Conservation (phyloP, 306 rosid species). For the Medicago lupulina region DNA sequence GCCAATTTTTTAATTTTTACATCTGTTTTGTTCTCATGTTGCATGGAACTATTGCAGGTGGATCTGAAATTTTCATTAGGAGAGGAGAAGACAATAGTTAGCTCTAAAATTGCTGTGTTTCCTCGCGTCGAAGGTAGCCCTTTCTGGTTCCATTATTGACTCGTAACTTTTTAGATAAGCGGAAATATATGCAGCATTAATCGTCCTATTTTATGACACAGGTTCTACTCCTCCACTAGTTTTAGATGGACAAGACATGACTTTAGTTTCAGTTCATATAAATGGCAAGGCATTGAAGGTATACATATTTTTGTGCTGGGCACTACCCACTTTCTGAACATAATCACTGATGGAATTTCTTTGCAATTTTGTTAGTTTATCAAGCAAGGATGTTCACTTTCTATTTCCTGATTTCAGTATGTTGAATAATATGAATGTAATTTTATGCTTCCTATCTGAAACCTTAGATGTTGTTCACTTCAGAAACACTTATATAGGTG, state of each 20-base stretch:
- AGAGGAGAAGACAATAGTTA: slow-evolving; percentile 83
- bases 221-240: slow-evolving; percentile 75
- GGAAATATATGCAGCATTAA: slow-evolving; percentile 31
- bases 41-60: slow-evolving; percentile 61
- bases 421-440: neutral
- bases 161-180: slow-evolving; percentile 34
- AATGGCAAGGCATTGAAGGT: slow-evolving; percentile 80
- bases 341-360: slow-evolving; percentile 24
- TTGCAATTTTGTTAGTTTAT: slow-evolving; percentile 27
- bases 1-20: neutral
- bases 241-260: slow-evolving; percentile 76
- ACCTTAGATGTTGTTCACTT: slow-evolving; percentile 23
- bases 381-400: slow-evolving; percentile 31
- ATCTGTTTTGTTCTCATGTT: slow-evolving; percentile 28
- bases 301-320: slow-evolving; percentile 29
- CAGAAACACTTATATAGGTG: slow-evolving; percentile 7
- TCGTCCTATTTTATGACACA: slow-evolving; percentile 46
- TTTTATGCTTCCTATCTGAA: slow-evolving; percentile 27
- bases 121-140: slow-evolving; percentile 78
- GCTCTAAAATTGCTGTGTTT: slow-evolving; percentile 76
- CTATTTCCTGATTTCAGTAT: slow-evolving; percentile 9
- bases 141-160: slow-evolving; percentile 29
- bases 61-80: slow-evolving; percentile 81
- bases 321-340: slow-evolving; percentile 16
- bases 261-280: slow-evolving; percentile 68